Evolutionary conservation across 768 basidiomycete species (phyloP), one percentile per base, ranked within the genome.

Genomic region (Pisolithus albus): DNA sequence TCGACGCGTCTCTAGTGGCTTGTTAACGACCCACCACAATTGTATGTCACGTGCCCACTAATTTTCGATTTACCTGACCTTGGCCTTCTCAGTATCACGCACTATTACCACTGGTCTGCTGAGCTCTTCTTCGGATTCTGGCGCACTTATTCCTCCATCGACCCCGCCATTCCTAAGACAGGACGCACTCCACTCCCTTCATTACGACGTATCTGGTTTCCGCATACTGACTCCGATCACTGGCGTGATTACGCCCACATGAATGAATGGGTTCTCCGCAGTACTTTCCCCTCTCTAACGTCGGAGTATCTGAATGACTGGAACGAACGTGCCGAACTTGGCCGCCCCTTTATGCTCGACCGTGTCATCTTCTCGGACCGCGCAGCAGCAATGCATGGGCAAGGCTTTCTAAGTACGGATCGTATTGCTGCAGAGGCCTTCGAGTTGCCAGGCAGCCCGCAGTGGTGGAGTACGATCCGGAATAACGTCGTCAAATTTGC

Each of bases 31-130:
- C 83, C 87, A 5, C 78, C 81, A 16, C 92, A 96, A 75, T 96
- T 82, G 86, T 88, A 63, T 52, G 83, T 72, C 1, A n/a, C 21
- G 21, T 19, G 34, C 16, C 26, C 28, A 7, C 24, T 9, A 15
- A 5, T 7, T 15, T 30, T 43, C 7, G 10, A 40, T 11, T 41
- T 8, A 13, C 9, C 37, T 55, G n/a, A 57, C 26, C 1, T 13
- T 5, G 43, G 19, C 24, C 16, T 34, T 50, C 46, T 28, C 44
- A 91, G 88, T 69, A 78, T 95, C 51, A 88, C 86, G 1, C 92
- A 95, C 67, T 95, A 94, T 64, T 95, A 92, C 64, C 92, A 97
- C 61, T 93, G 88, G 81, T 81, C 86, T 30, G 92, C 93, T 4
- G 93, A 97, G 63, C 79, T 93, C 18, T 86, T 88, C 72, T 90